Conservation (phyloP, 1,284 basidiomycete species). For the Ceratobasidium sp. region DNA sequence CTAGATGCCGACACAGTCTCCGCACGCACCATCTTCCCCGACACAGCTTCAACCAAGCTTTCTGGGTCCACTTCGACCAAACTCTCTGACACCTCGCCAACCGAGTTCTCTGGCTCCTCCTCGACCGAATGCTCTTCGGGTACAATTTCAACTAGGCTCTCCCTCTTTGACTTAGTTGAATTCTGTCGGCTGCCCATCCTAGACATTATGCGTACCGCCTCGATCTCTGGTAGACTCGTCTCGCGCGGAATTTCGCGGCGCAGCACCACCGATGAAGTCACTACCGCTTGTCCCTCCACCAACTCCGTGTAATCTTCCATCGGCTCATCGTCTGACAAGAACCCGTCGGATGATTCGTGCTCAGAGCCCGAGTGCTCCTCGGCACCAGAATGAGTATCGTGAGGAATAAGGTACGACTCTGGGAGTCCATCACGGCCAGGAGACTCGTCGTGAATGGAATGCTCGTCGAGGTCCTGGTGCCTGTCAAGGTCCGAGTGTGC, state of each 20-base stretch:
- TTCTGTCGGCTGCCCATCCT: not conserved
- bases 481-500: too few relatives aligned
- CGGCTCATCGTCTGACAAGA: conserved; percentile 3
- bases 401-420: not conserved
- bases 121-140: not conserved
- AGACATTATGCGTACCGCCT: conserved; percentile 1
- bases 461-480: too few relatives aligned
- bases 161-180: not conserved
- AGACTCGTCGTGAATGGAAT: too few relatives aligned
- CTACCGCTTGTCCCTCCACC: not conserved
- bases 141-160: not conserved
- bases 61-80: too few relatives aligned
- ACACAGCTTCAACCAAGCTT: not conserved
- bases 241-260: conserved; percentile 29
- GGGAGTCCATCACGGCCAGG: not conserved
- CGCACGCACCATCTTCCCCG: conserved; percentile 12
- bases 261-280: conserved; percentile 26
- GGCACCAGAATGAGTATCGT: not conserved
- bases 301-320: conserved; percentile 10
- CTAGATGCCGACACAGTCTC: conserved; percentile 7
- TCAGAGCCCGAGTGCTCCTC: not conserved
- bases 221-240: conserved; percentile 36
- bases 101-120: not conserved
- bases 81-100: too few relatives aligned
- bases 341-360: not conserved